Evolutionary conservation across 352 stramenopile species (phyloP), one percentile per base, ranked within the genome.

Genomic region (Globisporangium spiculum): DNA sequence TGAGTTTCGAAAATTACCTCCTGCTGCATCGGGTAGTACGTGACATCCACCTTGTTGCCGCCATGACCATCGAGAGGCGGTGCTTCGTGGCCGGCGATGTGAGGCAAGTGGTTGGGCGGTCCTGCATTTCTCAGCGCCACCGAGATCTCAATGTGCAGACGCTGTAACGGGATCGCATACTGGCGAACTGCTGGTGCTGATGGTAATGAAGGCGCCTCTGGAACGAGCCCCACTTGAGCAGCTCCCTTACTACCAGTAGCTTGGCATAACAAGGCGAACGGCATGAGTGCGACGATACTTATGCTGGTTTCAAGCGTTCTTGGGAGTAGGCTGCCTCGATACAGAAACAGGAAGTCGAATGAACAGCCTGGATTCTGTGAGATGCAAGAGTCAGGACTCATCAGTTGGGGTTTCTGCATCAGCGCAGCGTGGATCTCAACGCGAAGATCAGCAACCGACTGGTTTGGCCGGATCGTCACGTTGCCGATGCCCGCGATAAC

Each of bases 101-200:
- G 26, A 8, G 63, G 54, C 16, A 76, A 38, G 18, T 75, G 54
- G 48, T 80, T 67, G 14, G 75, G 72, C 4, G 76, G 41, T 6
- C 72, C 75, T 20, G 75, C 63, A 36, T 81, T 81, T 18, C 70
- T 44, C 20, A 83, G 67, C 16, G 67, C 46, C 16, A 68, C 67
- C 7, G 70, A 54, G 26, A 80, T 38, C 1, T 64, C 59, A 24
- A 22, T 30, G 22, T 81, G 65, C 18, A 81, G 64, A 14, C 36
- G n/a, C 70, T 75, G 71, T 1, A 81, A 55, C 16, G 66, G 41
- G 5, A 60, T 66, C 1, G n/a, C 10, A 5, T 12, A 54, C 20
- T 30, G 36, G 20, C 18, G 46, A 26, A 22, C 50, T 1, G 34
- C 27, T 6, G 57, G 24, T 5, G 27, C 20, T 5, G 3, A 12